Evolutionary conservation across 2,329 filamentous ascomycete genomes (phyloP).

Genomic region (Xylariaceae sp.): DNA sequence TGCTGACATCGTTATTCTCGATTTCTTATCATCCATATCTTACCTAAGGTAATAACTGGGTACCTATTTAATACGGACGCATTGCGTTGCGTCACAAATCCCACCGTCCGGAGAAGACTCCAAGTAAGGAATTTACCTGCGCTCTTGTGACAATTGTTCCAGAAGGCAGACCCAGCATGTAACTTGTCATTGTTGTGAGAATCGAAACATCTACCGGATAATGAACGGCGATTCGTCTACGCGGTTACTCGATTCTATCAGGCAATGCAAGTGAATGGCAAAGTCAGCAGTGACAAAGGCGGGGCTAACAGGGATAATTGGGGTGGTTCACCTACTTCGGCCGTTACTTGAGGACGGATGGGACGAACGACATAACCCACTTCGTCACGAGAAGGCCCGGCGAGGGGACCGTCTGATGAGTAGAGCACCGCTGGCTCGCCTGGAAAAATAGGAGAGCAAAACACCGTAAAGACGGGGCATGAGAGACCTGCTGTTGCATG

Average conservation of each 20-base stretch:
- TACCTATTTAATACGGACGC: slow-evolving; percentile 3
- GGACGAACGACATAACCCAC: neutral
- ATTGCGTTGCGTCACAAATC: slow-evolving; percentile 19
- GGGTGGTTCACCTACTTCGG: slow-evolving; percentile 13
- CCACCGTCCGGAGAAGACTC: slow-evolving; percentile 9
- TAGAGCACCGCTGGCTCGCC: neutral
- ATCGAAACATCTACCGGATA: slow-evolving; percentile 23
- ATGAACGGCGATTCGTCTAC: slow-evolving; percentile 15
- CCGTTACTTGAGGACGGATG: slow-evolving; percentile 12
- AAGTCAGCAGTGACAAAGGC: slow-evolving; percentile 46
- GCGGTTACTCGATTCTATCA: slow-evolving; percentile 20
- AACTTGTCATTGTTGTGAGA: too few species aligned
- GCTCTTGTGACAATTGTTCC: too few species aligned
- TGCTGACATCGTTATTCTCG: neutral
- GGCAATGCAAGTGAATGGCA: slow-evolving; percentile 19
- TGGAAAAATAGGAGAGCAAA: slow-evolving; percentile 11
- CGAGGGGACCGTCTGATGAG: neutral
- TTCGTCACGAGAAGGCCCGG: neutral
- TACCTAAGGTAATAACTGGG: slow-evolving; percentile 11
- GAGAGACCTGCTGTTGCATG: neutral
- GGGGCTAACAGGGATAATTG: slow-evolving; percentile 37
- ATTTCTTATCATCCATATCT: slow-evolving; percentile 5
- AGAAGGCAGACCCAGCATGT: too few species aligned
- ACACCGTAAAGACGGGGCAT: neutral
- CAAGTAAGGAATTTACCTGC: slow-evolving; percentile 13